phyloP scores from a whole-genome alignment of 129 eudicot genomes.

The Glebionis coronaria region DNA sequence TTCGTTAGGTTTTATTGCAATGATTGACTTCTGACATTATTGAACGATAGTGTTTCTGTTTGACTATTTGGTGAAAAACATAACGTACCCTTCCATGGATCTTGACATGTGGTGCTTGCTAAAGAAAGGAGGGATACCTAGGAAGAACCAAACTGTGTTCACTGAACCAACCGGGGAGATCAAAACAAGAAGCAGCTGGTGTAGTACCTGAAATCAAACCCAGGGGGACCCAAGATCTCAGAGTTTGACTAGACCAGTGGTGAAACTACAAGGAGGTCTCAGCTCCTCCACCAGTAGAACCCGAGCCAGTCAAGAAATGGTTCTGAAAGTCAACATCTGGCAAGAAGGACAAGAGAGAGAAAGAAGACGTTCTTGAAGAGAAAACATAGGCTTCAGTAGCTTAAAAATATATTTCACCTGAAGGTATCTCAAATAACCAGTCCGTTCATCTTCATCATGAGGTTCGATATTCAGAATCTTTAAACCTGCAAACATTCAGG shows the following conservation, averaged over 20 bases:
- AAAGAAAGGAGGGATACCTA: constrained; percentile 71
- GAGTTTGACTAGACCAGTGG: constrained; percentile 80
- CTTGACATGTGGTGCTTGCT: constrained; percentile 42
- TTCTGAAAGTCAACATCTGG: constrained; percentile 39
- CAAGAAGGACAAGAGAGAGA: constrained; percentile 48
- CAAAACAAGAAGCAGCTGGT: constrained; percentile 54
- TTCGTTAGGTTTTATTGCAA: background rate
- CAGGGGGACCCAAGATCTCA: too few relatives aligned
- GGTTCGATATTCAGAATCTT: constrained; percentile 65
- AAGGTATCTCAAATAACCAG: constrained; percentile 88
- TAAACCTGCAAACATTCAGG: constrained; percentile 41
- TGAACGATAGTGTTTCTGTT: background rate
- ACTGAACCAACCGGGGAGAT: constrained; percentile 84
- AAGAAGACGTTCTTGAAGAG: constrained; percentile 27
- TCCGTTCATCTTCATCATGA: constrained; percentile 82
- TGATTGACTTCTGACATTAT: background rate
- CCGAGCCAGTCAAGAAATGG: constrained; percentile 55
- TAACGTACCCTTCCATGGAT: constrained; percentile 3
- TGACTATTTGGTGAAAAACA: constrained; percentile 9
- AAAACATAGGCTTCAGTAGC: constrained; percentile 4
- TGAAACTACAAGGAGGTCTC: constrained; percentile 73
- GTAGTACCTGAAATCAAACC: constrained; percentile 73
- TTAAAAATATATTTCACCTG: constrained; percentile 48
- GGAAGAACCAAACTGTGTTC: constrained; percentile 57
- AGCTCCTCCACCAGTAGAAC: constrained; percentile 48